Evolutionary conservation across 1,284 basidiomycete species (phyloP), one percentile per base, ranked within the genome.

Genomic region (Cutaneotrichosporon sp.): DNA sequence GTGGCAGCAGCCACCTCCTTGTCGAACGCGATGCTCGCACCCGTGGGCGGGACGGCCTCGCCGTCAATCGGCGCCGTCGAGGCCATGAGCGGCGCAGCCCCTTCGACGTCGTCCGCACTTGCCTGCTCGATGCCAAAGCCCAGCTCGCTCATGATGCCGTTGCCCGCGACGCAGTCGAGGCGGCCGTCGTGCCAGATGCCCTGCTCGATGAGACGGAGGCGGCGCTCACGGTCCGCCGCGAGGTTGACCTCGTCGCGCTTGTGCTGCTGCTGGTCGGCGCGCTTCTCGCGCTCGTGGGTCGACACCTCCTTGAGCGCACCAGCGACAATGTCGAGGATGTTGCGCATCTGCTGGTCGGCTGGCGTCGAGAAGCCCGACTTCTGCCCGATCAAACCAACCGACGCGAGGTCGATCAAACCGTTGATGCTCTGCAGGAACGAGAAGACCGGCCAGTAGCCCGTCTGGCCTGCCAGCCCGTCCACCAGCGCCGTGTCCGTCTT

Each of bases 361-460:
- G 93, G 89, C 11, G 85, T 89, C 52, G 88, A 89, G 67, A 98
- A 84, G 16, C 95, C 94, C 33, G 91, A 94, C 82, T 98, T 98
- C 74, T 95, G 93, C 1, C 95, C 95, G 69, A 97, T 97, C 24
- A 99, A 75, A 8, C 95, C 94, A 38, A 95, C 86, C 58, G 89
- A 89, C 0, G 92, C 94, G n/a, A 99, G 83, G 73, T 99, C 95
- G 63, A 98, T 87, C 60, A 98, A 80, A 65, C 86, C 90, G 75
- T 88, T 92, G 71, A 95, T 78, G 0, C 90, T 92, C 71, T 89
- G 89, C 59, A 97, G 80, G 82, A 95, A 92, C 5, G 89, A 89
- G 79, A 98, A 97, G 7, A 92, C 83, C 2, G 94, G 94, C 84
- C 88, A 89, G 77, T 95, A 97, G 34, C 72, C 81, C 0, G 91